Conservation (phyloP, 139 green algal genomes). For the Chlamydomonas sphaeroides region DNA sequence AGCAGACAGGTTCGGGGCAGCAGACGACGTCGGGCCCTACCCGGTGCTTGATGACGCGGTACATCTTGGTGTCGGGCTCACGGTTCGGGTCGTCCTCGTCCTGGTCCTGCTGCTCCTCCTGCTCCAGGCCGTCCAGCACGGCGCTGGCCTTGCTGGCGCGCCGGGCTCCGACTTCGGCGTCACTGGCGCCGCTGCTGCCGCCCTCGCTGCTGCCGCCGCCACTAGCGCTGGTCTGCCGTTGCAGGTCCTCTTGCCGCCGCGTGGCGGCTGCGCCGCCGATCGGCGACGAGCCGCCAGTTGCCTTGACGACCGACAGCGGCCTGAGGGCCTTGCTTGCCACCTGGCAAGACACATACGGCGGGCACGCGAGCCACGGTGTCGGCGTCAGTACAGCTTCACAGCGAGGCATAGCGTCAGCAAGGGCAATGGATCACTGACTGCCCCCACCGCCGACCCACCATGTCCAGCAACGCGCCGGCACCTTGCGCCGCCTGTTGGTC, state of each 20-base stretch:
- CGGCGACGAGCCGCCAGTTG: no score
- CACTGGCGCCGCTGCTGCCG: background rate
- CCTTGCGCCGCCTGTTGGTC: background rate
- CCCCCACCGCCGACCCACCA: constrained; percentile 1
- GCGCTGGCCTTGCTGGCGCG: background rate
- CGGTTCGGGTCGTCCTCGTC: background rate
- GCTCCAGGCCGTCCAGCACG: background rate
- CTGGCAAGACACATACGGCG: no score
- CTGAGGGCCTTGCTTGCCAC: background rate
- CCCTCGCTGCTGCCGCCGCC: background rate
- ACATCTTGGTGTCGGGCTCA: constrained; percentile 38
- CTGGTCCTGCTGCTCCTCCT: background rate
- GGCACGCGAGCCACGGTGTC: no score
- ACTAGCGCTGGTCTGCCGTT: no score
- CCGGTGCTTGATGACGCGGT: constrained; percentile 19
- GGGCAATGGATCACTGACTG: no score
- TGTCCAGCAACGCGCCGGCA: constrained; percentile 7
- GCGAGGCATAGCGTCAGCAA: no score
- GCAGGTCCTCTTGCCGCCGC: no score
- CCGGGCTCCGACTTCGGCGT: no score
- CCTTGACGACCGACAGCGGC: constrained; percentile 14
- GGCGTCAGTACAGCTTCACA: no score
- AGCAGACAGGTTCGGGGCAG: no score
- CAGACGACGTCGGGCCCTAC: no score
- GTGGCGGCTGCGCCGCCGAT: no score